Evolutionary conservation across 2,329 filamentous ascomycete genomes (phyloP), one percentile per base, ranked within the genome.

Genomic region (Beauveria bassiana): DNA sequence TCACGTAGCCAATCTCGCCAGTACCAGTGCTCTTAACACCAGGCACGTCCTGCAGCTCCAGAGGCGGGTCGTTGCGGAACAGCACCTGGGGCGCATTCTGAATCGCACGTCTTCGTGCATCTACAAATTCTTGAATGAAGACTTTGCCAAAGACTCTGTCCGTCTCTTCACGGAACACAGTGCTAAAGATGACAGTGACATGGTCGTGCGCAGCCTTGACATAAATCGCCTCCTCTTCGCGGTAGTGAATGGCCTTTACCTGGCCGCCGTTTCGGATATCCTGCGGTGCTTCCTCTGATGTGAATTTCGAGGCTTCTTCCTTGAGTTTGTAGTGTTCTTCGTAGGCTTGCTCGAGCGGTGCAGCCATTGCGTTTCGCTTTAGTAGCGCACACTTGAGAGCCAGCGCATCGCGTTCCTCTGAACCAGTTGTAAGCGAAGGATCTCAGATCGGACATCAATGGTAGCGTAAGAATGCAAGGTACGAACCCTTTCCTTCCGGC

Each of bases 181-280:
- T 99, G 77, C 92, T 96, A 82, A 99, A 99, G 71, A 99, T 99
- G 70, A 99, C 93, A 1, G 96, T 99, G 58, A 99, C 95, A 70
- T 95, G 87, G 74, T 99, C 95, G 78, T 96, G 90, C 74, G 90
- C 96, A 64, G 95, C 93, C 79, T 99, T 98, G 79, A 99, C 89
- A 76, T 96, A 99, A 72, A 99, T 98, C 58, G 95, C 93, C 75
- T 99, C 95, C 79, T 98, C 93, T 71, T 99, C 96, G 61, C 95
- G 90, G 79, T 99, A 99, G 76, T 98, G 93, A 69, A 99, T 96
- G 3, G 93, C 87, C 84, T 96, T 96, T 63, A 98, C 88, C 68
- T 95, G 86, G 62, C 93, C 93, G 56, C 95, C 93, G 76, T 98
- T 95, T 66, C 81, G 81, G 34, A 97, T 81, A 65, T 93, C 93